Conservation (phyloP, 306 rosid species). For the Cyclanthera cordifolia region DNA sequence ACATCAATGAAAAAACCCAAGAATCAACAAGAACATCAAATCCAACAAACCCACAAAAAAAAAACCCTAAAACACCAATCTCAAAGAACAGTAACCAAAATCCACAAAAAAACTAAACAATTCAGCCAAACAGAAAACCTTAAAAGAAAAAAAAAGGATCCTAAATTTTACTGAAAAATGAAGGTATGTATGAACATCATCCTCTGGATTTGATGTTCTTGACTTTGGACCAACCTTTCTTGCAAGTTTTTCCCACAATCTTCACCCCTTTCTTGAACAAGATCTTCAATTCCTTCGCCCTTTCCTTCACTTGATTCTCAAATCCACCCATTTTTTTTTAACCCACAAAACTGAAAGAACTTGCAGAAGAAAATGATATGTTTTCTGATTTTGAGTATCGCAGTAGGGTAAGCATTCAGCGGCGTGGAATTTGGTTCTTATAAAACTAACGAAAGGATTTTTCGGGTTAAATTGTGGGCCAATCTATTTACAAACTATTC, state of each 20-base stretch:
- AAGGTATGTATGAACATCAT: neutral
- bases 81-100: neutral
- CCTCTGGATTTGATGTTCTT: constrained; percentile 33
- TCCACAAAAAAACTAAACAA: neutral
- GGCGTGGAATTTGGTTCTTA: neutral
- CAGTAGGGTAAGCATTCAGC: neutral
- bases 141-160: neutral
- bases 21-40: neutral
- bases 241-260: constrained; percentile 60
- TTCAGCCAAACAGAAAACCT: neutral
- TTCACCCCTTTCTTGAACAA: constrained; percentile 47
- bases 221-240: constrained; percentile 67
- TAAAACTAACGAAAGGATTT: too few relatives aligned
- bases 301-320: constrained; percentile 42
- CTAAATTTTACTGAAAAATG: constrained; percentile 11
- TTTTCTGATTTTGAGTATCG: constrained; percentile 9
- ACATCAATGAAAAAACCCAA: neutral
- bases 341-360: neutral
- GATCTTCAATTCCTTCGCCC: constrained; percentile 39
- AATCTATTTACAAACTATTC: too few relatives aligned
- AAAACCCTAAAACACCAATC: neutral
- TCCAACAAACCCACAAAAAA: neutral
- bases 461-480: too few relatives aligned
- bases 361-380: neutral
- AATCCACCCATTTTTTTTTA: constrained; percentile 39